Base-by-base conservation (phyloP, 176 grass and related monocot species). In the Oryza glaberrima region DNA sequence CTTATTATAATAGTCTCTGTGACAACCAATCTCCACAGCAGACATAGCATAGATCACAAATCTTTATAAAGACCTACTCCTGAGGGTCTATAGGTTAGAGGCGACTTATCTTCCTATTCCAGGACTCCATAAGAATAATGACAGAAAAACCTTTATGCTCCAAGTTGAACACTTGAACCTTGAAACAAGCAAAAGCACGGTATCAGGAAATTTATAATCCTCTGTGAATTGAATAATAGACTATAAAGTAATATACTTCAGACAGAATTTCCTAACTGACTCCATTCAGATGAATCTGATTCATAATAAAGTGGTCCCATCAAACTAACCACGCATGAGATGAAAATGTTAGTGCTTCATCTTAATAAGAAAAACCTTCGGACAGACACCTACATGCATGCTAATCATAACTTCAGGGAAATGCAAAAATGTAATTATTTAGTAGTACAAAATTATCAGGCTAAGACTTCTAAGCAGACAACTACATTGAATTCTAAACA, bases 71-170 rank as follows among this genome's bases (percentile, higher is more conserved):
- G 88, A 69, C 9, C 34, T 35, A 67, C 22, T 45, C 17, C 4
- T 56, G 78, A 76, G 65, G 69, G 69, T 35, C 67, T 26, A 65
- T 61, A 15, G 73, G 0, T 58, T 19, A 58, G 52, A 56, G 54
- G 43, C 2, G 1, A 22, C 32, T 65, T 38, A 65, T 73, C 32
- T n/a, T 72, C 64, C 12, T 69, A 16, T 73, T 75, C 44, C 25
- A 40, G 74, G 79, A 75, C 22, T 75, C 70, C 80, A 54, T 35
- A 58, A 13, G 10, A 28, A 64, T 80, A 81, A 69, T 47, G 66
- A 70, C 9, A 85, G n/a, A 71, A 77, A 63, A 79, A 79, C 16
- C 69, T 79, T 79, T 67, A 22, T 60, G 48, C 40, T 51, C 72
- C 11, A 70, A 36, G 65, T 3, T 52, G 69, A 51, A 20, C 1